Evolutionary conservation across 352 stramenopile genomes (phyloP).

Genomic region (Lagenidium giganteum): DNA sequence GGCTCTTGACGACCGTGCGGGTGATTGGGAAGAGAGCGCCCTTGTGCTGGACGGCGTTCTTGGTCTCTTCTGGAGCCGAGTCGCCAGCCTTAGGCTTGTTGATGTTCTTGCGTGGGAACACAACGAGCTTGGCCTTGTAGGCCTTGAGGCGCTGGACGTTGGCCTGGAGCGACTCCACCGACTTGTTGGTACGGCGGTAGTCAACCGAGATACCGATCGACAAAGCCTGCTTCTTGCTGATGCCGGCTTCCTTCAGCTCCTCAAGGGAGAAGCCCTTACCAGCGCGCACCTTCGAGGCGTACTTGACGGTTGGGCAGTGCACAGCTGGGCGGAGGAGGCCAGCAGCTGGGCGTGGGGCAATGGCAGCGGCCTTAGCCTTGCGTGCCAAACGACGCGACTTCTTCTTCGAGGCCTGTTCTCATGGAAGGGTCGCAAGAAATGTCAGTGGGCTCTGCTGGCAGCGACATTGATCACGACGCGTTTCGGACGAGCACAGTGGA

Average conservation of each 20-base stretch:
- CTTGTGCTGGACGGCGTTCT: constrained; percentile 86
- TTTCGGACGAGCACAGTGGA: neutral
- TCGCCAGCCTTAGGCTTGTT: constrained; percentile 93
- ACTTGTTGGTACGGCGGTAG: constrained; percentile 96
- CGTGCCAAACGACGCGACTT: constrained; percentile 89
- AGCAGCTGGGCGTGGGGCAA: constrained; percentile 93
- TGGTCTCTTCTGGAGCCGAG: constrained; percentile 79
- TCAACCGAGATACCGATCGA: constrained; percentile 98
- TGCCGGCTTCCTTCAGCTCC: constrained; percentile 96
- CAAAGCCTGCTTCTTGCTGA: constrained; percentile 91
- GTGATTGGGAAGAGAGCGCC: constrained; percentile 59
- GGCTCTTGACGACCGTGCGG: constrained; percentile 58
- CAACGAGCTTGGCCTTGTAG: constrained; percentile 97
- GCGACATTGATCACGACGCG: no score
- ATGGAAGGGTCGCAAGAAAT: constrained; percentile 31
- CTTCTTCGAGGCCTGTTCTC: constrained; percentile 95
- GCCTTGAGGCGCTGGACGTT: constrained; percentile 98
- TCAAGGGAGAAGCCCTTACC: constrained; percentile 97
- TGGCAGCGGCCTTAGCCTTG: constrained; percentile 94
- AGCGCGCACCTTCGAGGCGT: constrained; percentile 95
- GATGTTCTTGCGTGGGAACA: constrained; percentile 95
- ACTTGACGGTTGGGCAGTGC: constrained; percentile 96
- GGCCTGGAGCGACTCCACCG: constrained; percentile 88
- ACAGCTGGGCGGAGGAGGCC: constrained; percentile 94
- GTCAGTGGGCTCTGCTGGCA: neutral